phyloP scores from a whole-genome alignment of 192 early-diverging fungal genomes.

The Podila epicladia region DNA sequence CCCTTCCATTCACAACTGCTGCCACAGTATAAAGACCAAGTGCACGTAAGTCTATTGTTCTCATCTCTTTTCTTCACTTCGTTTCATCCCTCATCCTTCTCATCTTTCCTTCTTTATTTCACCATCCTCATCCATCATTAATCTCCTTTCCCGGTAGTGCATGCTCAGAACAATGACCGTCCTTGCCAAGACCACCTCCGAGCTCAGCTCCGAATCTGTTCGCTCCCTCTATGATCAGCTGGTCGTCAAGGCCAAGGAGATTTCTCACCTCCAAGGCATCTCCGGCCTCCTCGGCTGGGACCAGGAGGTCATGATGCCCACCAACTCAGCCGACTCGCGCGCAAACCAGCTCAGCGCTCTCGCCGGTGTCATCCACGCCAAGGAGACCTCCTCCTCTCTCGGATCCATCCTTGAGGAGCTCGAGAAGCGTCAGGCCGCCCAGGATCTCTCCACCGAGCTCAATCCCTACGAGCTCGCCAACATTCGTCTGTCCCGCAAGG shows the following conservation, averaged over 20 bases:
- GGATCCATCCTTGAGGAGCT: constrained; percentile 46
- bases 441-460: constrained; percentile 30
- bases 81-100: background rate
- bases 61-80: background rate
- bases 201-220: constrained; percentile 37
- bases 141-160: constrained; percentile 14
- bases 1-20: background rate
- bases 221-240: constrained; percentile 46
- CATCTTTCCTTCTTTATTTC: constrained; percentile 2
- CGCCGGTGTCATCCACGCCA: constrained; percentile 43
- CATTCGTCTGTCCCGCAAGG: constrained; percentile 26
- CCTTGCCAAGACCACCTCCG: constrained; percentile 37
- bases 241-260: constrained; percentile 28
- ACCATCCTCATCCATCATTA: background rate
- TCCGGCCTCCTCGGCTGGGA: constrained; percentile 44
- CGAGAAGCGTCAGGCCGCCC: constrained; percentile 11
- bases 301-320: constrained; percentile 56
- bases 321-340: constrained; percentile 34
- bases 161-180: constrained; percentile 52
- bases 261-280: constrained; percentile 22
- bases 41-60: background rate
- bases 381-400: constrained; percentile 24
- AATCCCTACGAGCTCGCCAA: constrained; percentile 46
- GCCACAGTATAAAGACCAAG: background rate
- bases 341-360: constrained; percentile 34